Evolutionary conservation across 2,329 filamentous ascomycete species (phyloP), one percentile per base, ranked within the genome.

Genomic region (Cucurbitaria berberidis): DNA sequence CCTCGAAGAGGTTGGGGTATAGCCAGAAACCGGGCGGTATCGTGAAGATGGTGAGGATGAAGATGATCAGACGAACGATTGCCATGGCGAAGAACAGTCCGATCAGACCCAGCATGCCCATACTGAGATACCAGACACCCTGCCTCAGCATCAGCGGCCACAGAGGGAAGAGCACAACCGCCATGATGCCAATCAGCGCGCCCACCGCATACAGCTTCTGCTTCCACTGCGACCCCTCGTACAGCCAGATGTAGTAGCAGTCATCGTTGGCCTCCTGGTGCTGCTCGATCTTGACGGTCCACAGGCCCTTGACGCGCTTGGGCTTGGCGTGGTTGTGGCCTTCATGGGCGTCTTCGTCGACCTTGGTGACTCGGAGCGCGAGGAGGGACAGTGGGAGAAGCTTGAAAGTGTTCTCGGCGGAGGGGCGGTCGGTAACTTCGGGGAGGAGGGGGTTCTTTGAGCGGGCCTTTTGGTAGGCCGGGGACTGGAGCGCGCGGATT

Each of bases 41-140:
- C 15, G 84, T 82, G 71, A 98, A 96, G 77, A 96, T 92, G 19
- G 95, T 98, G 73, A 96, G 78, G 73, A 91, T 89, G 81, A 99
- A 99, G 24, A 99, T 82, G 56, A 99, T 96, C 51, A 98, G 84
- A 55, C 95, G 88, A 84, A 99, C 92, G 70, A 99, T 96, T 5
- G 93, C 90, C 95, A 99, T 98, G 70, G 87, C 86, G 77, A 99
- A 98, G 86, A 99, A 99, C 44, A 96, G 79, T 50, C 90, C 95
- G 40, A 99, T 85, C 26, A 98, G 81, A 38, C 91, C 89, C 61
- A 99, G 83, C 84, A 96, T 89, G 54, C 89, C 93, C 86, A 96
- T 96, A 75, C 90, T 95, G 36, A 98, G 82, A 76, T 99, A 98
- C 90, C 96, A 99, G 43, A 98, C 95, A 47, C 93, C 95, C 66